Percentiles rank a stretch among this genome's conserved stretches.
phyloP scores from a whole-genome alignment of 805 yeast genomes.

The Crinitomyces ghanaensis region DNA sequence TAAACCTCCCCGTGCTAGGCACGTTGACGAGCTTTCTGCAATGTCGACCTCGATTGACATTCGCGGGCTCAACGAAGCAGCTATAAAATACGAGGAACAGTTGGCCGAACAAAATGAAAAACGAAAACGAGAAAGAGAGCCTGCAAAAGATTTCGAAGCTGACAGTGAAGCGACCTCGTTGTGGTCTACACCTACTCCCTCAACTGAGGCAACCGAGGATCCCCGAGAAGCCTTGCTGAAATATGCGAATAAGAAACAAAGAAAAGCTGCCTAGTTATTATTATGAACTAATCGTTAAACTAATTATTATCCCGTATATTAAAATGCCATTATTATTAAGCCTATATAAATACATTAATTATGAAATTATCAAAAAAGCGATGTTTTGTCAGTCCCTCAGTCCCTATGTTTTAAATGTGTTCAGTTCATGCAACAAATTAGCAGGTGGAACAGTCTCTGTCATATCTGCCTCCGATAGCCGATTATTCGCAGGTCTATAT shows the following conservation, averaged over 20 bases:
- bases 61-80: slow-evolving; percentile 20
- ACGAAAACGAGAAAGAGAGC: slow-evolving; percentile 6
- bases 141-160: slow-evolving; percentile 11
- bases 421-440: slow-evolving; percentile 36
- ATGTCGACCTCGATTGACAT: slow-evolving; percentile 18
- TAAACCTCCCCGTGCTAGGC: slow-evolving; percentile 20
- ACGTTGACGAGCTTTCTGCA: slow-evolving; percentile 22
- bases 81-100: slow-evolving; percentile 7
- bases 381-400: background rate
- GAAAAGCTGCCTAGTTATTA: no score
- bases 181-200: slow-evolving; percentile 11
- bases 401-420: slow-evolving; percentile 20
- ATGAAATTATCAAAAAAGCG: background rate
- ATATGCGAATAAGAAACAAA: slow-evolving; percentile 22
- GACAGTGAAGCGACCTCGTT: slow-evolving; percentile 11
- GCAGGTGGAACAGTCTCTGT: slow-evolving; percentile 51
- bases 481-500: slow-evolving; percentile 37
- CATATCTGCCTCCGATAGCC: slow-evolving; percentile 53
- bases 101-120: slow-evolving; percentile 2
- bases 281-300: no score
- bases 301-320: slow-evolving; percentile 3
- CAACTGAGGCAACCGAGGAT: slow-evolving; percentile 18
- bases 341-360: slow-evolving; percentile 2
- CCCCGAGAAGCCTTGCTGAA: slow-evolving; percentile 26
- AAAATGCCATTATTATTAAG: slow-evolving; percentile 3